A percentile compares a stretch with the other conserved stretches of the same genome.
These are phyloP conservation scores for Thermomucor indicae-seudaticae DNA, from an alignment of 371 early-diverging fungal species.

Conservation along the genomic window DNA sequence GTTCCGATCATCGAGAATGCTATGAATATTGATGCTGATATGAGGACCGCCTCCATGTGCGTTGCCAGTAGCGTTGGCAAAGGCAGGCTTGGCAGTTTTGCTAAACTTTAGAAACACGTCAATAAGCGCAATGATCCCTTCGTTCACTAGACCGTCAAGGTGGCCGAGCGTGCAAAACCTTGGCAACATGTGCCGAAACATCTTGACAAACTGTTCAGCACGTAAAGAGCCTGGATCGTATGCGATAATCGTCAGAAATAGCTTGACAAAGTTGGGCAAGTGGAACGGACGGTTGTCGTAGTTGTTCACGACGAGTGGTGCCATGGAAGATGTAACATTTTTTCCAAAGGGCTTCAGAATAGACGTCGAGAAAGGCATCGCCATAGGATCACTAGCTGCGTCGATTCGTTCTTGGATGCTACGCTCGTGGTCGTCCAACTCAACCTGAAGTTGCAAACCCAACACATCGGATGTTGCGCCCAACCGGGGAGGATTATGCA, in stretches of 20 bases:
- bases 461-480: constrained; percentile 42
- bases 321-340: constrained; percentile 34
- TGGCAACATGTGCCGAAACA: constrained; percentile 43
- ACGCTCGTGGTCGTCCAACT: constrained; percentile 46
- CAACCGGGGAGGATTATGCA: constrained; percentile 33
- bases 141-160: constrained; percentile 34
- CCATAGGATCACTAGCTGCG: constrained; percentile 36
- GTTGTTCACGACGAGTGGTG: constrained; percentile 22
- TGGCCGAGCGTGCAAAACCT: constrained; percentile 29
- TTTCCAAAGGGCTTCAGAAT: constrained; percentile 38
- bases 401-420: constrained; percentile 42
- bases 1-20: constrained; percentile 8
- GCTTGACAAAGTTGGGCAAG: constrained; percentile 51
- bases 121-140: constrained; percentile 53
- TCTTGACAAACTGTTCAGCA: constrained; percentile 64
- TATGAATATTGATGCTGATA: constrained; percentile 6
- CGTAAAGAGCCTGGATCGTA: constrained; percentile 62
- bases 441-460: constrained; percentile 43
- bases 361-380: constrained; percentile 29
- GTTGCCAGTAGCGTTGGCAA: background rate
- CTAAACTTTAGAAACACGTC: constrained; percentile 55
- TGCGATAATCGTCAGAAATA: constrained; percentile 64
- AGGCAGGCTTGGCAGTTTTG: constrained; percentile 42
- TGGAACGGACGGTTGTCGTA: constrained; percentile 41
- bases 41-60: constrained; percentile 3